A percentile compares a stretch with the other conserved stretches of the same genome.
Evolutionary conservation across 176 grass and related monocot genomes (phyloP).

Genomic region (Triticum dicoccoides): DNA sequence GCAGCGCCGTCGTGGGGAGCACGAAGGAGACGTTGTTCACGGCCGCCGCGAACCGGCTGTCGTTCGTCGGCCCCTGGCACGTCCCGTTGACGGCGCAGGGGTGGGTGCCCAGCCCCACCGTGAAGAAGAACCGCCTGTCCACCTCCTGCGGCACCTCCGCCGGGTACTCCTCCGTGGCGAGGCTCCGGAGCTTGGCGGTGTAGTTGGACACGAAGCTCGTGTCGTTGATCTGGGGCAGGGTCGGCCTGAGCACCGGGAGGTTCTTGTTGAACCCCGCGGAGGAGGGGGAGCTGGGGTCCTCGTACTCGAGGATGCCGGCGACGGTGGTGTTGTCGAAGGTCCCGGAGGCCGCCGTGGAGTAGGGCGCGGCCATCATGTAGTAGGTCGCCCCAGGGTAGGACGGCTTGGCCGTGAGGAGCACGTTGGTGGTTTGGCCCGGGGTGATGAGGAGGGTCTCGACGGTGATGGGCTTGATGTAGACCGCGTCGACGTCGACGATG

Average conservation of each 20-base stretch:
- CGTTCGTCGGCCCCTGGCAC: slow-evolving; percentile 56
- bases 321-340: slow-evolving; percentile 71
- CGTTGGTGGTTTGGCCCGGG: slow-evolving; percentile 62
- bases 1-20: slow-evolving; percentile 51
- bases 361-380: slow-evolving; percentile 58
- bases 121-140: slow-evolving; percentile 58
- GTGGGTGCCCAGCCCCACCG: slow-evolving; percentile 56
- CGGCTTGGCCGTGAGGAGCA: slow-evolving; percentile 56
- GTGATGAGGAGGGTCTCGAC: slow-evolving; percentile 51
- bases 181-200: slow-evolving; percentile 57
- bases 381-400: slow-evolving; percentile 46
- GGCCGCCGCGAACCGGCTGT: slow-evolving; percentile 42
- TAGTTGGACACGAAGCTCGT: slow-evolving; percentile 47
- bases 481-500: slow-evolving; percentile 62
- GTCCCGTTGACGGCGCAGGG: slow-evolving; percentile 55
- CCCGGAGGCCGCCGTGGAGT: slow-evolving; percentile 33
- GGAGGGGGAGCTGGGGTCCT: slow-evolving; percentile 22
- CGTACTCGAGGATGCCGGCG: slow-evolving; percentile 67
- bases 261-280: slow-evolving; percentile 36
- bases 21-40: slow-evolving; percentile 69
- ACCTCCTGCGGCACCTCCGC: slow-evolving; percentile 43
- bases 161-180: slow-evolving; percentile 41
- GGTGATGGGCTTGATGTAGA: slow-evolving; percentile 64
- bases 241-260: slow-evolving; percentile 33
- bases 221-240: slow-evolving; percentile 51